A percentile compares a stretch with the other conserved stretches of the same genome.
Conservation (phyloP, 129 eudicot species). For the Pittosporum tobira region DNA sequence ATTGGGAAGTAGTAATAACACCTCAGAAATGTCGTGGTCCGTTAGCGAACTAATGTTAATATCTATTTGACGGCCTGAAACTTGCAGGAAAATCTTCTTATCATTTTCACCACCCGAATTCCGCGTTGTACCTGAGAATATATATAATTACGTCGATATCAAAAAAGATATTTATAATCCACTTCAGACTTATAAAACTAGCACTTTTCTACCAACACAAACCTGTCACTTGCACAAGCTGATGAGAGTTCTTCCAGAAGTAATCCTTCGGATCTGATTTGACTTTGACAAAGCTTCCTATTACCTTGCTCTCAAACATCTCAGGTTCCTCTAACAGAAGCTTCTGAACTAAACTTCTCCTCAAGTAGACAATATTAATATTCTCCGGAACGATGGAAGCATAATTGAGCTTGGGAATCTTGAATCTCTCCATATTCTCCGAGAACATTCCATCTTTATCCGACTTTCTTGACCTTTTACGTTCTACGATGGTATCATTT, state of each 20-base stretch:
- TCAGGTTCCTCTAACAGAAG: constrained; percentile 43
- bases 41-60: background rate
- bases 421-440: constrained; percentile 17
- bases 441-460: constrained; percentile 12
- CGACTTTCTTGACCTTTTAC: constrained; percentile 30
- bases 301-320: constrained; percentile 51
- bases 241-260: constrained; percentile 34
- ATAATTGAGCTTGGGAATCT: constrained; percentile 26
- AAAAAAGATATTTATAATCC: background rate
- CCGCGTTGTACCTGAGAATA: constrained; percentile 6
- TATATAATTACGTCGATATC: background rate
- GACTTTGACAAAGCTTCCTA: constrained; percentile 68
- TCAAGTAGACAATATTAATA: constrained; percentile 60
- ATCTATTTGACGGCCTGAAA: background rate
- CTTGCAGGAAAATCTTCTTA: background rate
- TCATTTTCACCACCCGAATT: background rate
- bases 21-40: constrained; percentile 6
- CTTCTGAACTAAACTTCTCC: constrained; percentile 54
- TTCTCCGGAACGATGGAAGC: constrained; percentile 63
- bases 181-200: background rate
- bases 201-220: constrained; percentile 1
- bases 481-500: constrained; percentile 8
- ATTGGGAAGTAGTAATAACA: background rate
- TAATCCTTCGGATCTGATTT: constrained; percentile 48
- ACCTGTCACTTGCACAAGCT: constrained; percentile 76